These are phyloP conservation scores for Microthyrium microscopicum DNA, from an alignment of 2,329 filamentous ascomycete species.

Conservation along the genomic window DNA sequence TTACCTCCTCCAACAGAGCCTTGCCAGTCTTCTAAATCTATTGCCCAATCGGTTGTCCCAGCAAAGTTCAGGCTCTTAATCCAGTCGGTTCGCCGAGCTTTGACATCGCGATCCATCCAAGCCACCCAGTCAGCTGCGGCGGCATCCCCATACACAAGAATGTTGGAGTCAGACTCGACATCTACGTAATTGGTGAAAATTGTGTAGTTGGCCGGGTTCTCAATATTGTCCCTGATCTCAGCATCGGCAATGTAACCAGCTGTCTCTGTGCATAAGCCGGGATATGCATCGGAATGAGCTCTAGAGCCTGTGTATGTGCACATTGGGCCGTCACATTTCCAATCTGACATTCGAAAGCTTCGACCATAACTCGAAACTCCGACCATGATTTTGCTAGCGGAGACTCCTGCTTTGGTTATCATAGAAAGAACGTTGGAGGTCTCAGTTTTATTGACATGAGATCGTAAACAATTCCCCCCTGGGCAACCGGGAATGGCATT, in stretches of 20 bases:
- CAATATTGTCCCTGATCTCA: slow-evolving; percentile 19
- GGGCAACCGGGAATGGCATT: slow-evolving; percentile 16
- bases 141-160: too few species aligned
- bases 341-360: slow-evolving; percentile 17
- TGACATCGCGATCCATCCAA: slow-evolving; percentile 13
- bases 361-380: slow-evolving; percentile 22
- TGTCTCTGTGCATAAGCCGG: slow-evolving; percentile 18
- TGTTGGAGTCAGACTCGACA: neutral
- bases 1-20: too few species aligned
- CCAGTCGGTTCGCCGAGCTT: slow-evolving; percentile 9
- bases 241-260: slow-evolving; percentile 20
- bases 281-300: slow-evolving; percentile 14
- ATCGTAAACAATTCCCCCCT: slow-evolving; percentile 16
- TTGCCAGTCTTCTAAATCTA: slow-evolving; percentile 18
- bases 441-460: slow-evolving; percentile 10
- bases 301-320: slow-evolving; percentile 16
- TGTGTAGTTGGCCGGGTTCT: too few species aligned
- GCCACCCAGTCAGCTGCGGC: slow-evolving; percentile 4
- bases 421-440: slow-evolving; percentile 13
- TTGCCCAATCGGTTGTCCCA: slow-evolving; percentile 20
- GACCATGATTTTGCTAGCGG: slow-evolving; percentile 17
- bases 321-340: slow-evolving; percentile 13
- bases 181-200: slow-evolving; percentile 12
- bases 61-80: slow-evolving; percentile 14
- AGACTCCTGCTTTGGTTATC: slow-evolving; percentile 23